Evolutionary conservation across 805 yeast genomes (phyloP).

Genomic region (Danielia oregonensis): DNA sequence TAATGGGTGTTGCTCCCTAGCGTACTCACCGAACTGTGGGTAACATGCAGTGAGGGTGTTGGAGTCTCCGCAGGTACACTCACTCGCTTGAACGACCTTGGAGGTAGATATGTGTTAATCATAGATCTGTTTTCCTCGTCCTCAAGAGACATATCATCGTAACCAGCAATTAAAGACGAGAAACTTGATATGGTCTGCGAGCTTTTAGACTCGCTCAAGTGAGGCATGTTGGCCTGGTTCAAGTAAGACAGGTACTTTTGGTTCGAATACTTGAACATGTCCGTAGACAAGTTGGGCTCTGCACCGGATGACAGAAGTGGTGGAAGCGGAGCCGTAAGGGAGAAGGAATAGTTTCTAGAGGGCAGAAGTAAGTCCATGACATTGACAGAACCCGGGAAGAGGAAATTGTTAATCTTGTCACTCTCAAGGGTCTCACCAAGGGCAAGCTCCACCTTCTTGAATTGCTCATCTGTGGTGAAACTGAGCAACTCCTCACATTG

Average conservation of each 20-base stretch:
- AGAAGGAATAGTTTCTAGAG: conserved; percentile 4
- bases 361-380: not conserved
- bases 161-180: conserved; percentile 27
- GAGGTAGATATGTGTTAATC: not conserved
- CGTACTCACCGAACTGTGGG: not conserved
- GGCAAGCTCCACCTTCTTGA: not conserved
- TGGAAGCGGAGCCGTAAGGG: conserved; percentile 12
- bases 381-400: not conserved
- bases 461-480: conserved; percentile 6
- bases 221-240: conserved; percentile 5
- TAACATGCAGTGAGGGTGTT: not conserved
- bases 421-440: not conserved
- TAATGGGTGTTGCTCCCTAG: not conserved
- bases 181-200: conserved; percentile 23
- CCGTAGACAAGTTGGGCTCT: not conserved
- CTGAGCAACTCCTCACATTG: conserved; percentile 4
- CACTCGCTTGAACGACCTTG: not conserved
- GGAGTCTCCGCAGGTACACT: not conserved
- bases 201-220: conserved; percentile 15
- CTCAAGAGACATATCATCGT: too few species aligned
- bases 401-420: not conserved
- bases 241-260: conserved; percentile 14
- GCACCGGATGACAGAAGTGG: conserved; percentile 1
- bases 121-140: not conserved
- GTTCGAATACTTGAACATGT: conserved; percentile 3